Evolutionary conservation across 2,329 filamentous ascomycete genomes (phyloP).

Genomic region (Fusarium praegraminearum): DNA sequence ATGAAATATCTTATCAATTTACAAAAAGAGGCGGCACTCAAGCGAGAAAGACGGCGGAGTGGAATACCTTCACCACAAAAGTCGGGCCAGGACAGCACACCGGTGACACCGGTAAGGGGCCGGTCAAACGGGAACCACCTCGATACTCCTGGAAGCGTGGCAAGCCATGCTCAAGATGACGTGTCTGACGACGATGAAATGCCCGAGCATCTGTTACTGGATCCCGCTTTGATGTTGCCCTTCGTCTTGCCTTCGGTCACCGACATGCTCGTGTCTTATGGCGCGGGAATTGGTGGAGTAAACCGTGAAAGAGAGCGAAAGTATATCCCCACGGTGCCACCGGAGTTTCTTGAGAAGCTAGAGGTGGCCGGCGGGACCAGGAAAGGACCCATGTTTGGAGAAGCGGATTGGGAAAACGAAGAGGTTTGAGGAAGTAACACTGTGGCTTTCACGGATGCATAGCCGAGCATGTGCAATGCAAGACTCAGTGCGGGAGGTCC

Average conservation of each 20-base stretch:
- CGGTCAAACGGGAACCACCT: slow-evolving; percentile 59
- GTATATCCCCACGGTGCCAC: slow-evolving; percentile 94
- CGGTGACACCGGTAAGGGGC: slow-evolving; percentile 59
- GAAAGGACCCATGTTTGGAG: slow-evolving; percentile 68
- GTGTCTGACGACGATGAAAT: slow-evolving; percentile 72
- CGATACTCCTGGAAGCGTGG: slow-evolving; percentile 58
- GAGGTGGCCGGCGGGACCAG: slow-evolving; percentile 68
- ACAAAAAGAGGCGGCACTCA: slow-evolving; percentile 77
- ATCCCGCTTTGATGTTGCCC: slow-evolving; percentile 91
- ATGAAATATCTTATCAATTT: slow-evolving; percentile 86
- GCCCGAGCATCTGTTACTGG: slow-evolving; percentile 81
- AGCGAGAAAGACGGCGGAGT: slow-evolving; percentile 66
- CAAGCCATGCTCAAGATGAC: slow-evolving; percentile 51
- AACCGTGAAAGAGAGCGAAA: slow-evolving; percentile 93
- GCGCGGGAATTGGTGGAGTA: slow-evolving; percentile 91
- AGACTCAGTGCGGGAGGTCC: background rate
- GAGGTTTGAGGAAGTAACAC: slow-evolving; percentile 58
- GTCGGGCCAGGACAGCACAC: slow-evolving; percentile 53
- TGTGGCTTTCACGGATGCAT: slow-evolving; percentile 13
- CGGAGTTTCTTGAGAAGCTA: slow-evolving; percentile 90
- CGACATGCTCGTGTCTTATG: slow-evolving; percentile 96
- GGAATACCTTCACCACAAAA: slow-evolving; percentile 59
- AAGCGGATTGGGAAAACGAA: slow-evolving; percentile 76
- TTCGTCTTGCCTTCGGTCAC: slow-evolving; percentile 96
- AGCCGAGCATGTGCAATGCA: background rate